Base-by-base conservation (phyloP, 805 yeast genomes). In the Candida ascalaphidarum region DNA sequence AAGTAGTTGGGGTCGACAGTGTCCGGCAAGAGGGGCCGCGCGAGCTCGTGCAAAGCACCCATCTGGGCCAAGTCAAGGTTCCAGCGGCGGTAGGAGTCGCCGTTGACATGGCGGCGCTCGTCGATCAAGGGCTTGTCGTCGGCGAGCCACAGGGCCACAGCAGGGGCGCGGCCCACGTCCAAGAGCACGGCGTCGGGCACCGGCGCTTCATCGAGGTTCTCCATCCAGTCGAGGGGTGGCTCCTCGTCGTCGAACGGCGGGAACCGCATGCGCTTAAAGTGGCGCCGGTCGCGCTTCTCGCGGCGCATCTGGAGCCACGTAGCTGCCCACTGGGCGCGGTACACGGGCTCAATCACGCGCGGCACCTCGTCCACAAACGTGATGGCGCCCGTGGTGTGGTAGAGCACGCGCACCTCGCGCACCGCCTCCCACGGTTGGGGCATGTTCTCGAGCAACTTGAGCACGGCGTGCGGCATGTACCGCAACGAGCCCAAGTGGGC, bases 241-340 rank as follows among this genome's bases (percentile, higher is more conserved):
- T 89, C 97, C 52, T 92, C 98, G 48, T 92, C 99, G 52, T 92
- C 98, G 56, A 89, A 86, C 0, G 94, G 88, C 1, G 99, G 99
- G 41, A 92, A 82, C 32, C 85, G 69, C 83, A 92, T 78, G 40
- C 99, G 71, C 45, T 84, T 81, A 56, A 92, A 89, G 48, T 83
- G 94, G 19, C 75, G 63, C 41, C 97, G 68, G 48, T 88, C 97
- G 33, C 94, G 71, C 51, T 92, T 92, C 48, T 92, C 97, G 26
- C 89, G 67, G 44, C 96, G 72, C 99, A 92, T 92, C 57, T 77
- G 77, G 10, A 73, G 58, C 97, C 97, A 92, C 62, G 75, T 69
- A 1, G 94, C 68, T 1, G 95, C 88, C 99, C 99, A 92, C 52
- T 88, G 96, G 0, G 98, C 95, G 6, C 69, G 70, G 49, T 83